Evolutionary conservation across 352 stramenopile species (phyloP).

Genomic region (Pythium dissimile): DNA sequence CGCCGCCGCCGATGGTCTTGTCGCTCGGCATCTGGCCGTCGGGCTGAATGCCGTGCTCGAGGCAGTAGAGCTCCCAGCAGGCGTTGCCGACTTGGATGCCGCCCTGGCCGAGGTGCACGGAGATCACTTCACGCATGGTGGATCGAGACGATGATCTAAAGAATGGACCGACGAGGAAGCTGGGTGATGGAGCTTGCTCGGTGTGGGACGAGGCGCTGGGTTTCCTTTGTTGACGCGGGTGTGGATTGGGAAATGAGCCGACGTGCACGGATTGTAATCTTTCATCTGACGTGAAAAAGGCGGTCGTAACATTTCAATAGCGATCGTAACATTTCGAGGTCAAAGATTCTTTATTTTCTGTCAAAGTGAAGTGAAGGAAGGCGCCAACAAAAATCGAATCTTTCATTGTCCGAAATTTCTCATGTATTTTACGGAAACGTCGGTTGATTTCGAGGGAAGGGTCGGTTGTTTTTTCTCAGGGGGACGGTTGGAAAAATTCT

Average conservation of each 20-base stretch:
- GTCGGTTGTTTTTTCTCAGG: no score
- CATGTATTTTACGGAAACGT: no score
- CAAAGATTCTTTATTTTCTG: background rate
- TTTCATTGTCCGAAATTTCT: background rate
- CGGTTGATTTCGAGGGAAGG: no score
- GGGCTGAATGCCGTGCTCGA: slow-evolving; percentile 88
- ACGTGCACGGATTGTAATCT: background rate
- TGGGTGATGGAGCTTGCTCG: slow-evolving; percentile 73
- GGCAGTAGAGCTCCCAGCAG: slow-evolving; percentile 85
- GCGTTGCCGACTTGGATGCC: slow-evolving; percentile 86
- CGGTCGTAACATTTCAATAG: background rate
- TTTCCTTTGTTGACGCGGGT: slow-evolving; percentile 3
- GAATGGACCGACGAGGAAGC: slow-evolving; percentile 42
- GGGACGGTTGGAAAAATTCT: no score
- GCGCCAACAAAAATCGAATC: background rate
- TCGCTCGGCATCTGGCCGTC: slow-evolving; percentile 93
- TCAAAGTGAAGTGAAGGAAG: background rate
- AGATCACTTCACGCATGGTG: slow-evolving; percentile 78
- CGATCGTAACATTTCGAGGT: background rate
- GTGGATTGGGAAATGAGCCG: slow-evolving; percentile 16
- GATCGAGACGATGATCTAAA: background rate
- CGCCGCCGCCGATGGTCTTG: slow-evolving; percentile 90
- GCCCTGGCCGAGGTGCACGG: slow-evolving; percentile 84
- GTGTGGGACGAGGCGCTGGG: slow-evolving; percentile 1
- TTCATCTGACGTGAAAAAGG: background rate